phyloP scores from a whole-genome alignment of 306 rosid genomes.

The Medicago truncatula region DNA sequence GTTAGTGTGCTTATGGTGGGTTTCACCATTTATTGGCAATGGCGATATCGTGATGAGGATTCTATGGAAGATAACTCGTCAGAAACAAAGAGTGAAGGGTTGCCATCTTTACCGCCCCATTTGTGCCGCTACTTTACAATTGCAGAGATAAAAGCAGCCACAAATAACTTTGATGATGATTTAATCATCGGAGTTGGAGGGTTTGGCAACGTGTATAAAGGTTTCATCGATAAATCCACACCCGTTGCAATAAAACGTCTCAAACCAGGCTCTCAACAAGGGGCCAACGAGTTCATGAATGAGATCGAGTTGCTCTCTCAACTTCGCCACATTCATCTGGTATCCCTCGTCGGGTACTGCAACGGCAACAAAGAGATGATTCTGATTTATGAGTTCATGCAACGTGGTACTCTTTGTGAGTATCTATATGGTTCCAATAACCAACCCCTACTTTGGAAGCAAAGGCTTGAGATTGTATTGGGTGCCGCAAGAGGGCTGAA shows the following conservation, averaged over 20 bases:
- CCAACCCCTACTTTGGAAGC: constrained; percentile 33
- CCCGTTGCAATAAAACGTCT: constrained; percentile 39
- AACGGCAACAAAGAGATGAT: constrained; percentile 42
- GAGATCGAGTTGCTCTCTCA: constrained; percentile 44
- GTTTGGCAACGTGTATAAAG: constrained; percentile 46
- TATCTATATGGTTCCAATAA: constrained; percentile 37
- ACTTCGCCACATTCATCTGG: constrained; percentile 41
- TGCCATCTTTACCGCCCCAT: constrained; percentile 18
- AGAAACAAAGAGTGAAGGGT: background rate
- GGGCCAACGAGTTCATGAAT: constrained; percentile 32
- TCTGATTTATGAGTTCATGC: constrained; percentile 4
- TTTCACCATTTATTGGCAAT: background rate
- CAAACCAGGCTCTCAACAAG: constrained; percentile 40
- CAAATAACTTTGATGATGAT: constrained; percentile 34
- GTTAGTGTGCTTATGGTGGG: background rate
- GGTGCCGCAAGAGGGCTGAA: constrained; percentile 49
- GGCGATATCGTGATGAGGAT: background rate
- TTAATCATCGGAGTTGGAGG: constrained; percentile 43
- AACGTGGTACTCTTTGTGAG: constrained; percentile 41
- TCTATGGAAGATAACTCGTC: background rate
- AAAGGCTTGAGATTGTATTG: constrained; percentile 32
- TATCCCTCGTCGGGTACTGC: constrained; percentile 37
- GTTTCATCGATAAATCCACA: constrained; percentile 3
- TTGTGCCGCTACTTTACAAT: constrained; percentile 44
- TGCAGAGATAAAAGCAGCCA: constrained; percentile 35